These are phyloP conservation scores for Fusarium camptoceras DNA, from an alignment of 2,329 filamentous ascomycete species.

Conservation along the genomic window DNA sequence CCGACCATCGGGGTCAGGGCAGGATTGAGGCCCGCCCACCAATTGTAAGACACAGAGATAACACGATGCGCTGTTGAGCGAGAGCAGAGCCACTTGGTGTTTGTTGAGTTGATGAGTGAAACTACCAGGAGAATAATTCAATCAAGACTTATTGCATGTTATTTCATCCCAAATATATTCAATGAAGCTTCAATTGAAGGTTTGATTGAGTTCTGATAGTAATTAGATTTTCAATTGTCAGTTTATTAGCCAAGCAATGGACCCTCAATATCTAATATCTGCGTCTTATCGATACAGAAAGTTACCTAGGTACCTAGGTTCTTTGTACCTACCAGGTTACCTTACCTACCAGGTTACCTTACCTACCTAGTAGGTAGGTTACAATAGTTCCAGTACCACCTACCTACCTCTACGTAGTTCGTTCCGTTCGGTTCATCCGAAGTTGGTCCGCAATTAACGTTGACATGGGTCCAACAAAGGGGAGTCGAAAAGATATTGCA, in stretches of 20 bases:
- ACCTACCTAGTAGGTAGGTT: not conserved
- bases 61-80: conserved; percentile 35
- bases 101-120: not conserved
- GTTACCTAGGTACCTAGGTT: too few relatives aligned
- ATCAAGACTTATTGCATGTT: not conserved
- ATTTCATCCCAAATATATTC: not conserved
- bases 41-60: conserved; percentile 36
- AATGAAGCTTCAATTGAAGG: not conserved
- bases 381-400: not conserved
- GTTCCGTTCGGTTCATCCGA: conserved; percentile 2
- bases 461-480: conserved; percentile 6
- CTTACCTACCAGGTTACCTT: too few relatives aligned
- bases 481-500: not conserved
- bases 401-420: not conserved
- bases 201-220: not conserved
- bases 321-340: too few relatives aligned
- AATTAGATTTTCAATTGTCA: not conserved
- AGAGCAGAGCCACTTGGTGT: not conserved
- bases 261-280: not conserved
- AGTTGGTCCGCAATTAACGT: conserved; percentile 1
- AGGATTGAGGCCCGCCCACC: conserved; percentile 23
- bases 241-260: not conserved
- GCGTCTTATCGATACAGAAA: not conserved
- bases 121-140: not conserved
- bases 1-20: conserved; percentile 18